Percentiles rank a stretch among this genome's conserved stretches.
phyloP scores from a whole-genome alignment of 106 monocot genomes.

The Narthecium ossifragum region DNA sequence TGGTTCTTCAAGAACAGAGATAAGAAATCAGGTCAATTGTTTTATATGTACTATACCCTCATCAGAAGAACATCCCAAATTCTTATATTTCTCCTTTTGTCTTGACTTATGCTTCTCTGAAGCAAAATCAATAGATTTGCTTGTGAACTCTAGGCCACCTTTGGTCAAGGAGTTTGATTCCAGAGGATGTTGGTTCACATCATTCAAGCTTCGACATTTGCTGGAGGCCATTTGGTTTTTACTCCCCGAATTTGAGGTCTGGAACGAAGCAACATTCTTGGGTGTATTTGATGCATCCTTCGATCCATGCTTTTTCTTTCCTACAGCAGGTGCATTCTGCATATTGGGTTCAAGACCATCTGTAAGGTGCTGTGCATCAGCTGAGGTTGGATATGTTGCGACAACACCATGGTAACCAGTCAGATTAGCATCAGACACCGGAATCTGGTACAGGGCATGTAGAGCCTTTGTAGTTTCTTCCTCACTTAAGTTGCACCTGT shows the following conservation, averaged over 20 bases:
- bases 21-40: neutral
- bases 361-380: conserved; percentile 3
- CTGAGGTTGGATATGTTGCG: conserved; percentile 7
- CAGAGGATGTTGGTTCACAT: conserved; percentile 5
- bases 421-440: conserved; percentile 22
- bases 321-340: conserved; percentile 3
- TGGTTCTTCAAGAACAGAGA: neutral
- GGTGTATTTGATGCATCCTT: conserved; percentile 19
- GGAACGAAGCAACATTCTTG: conserved; percentile 10
- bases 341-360: conserved; percentile 15
- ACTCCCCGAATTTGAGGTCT: conserved; percentile 2
- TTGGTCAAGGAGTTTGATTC: conserved; percentile 1
- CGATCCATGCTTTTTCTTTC: conserved; percentile 38
- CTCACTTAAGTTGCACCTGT: conserved; percentile 61
- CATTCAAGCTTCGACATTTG: conserved; percentile 21
- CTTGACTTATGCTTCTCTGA: conserved; percentile 3
- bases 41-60: conserved; percentile 7
- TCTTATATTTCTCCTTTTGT: conserved; percentile 9
- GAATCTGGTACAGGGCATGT: conserved; percentile 39
- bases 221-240: conserved; percentile 5
- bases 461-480: conserved; percentile 69
- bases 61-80: neutral
- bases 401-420: conserved; percentile 27
- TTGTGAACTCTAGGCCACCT: neutral
- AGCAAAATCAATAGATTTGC: conserved; percentile 8